Percentiles rank a stretch among this genome's conserved stretches.
Conservation (phyloP, 768 basidiomycete genomes). For the Auriscalpium orientale region DNA sequence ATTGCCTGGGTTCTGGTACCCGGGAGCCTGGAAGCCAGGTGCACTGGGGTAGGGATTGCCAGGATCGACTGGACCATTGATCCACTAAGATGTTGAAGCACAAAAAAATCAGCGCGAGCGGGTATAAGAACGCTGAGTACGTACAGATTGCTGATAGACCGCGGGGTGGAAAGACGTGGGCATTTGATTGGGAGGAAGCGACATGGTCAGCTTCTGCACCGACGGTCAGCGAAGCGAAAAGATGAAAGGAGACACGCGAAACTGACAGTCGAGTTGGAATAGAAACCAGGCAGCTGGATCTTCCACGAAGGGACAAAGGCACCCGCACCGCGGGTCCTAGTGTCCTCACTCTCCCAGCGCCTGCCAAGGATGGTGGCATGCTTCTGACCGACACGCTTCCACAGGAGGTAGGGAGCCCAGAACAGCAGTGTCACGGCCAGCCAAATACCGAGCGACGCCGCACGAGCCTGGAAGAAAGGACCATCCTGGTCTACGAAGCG, state of each 20-base stretch:
- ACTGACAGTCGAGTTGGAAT: slow-evolving; percentile 29
- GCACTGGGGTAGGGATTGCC: background rate
- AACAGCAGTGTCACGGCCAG: slow-evolving; percentile 34
- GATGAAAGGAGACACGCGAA: background rate
- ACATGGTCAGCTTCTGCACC: slow-evolving; percentile 31
- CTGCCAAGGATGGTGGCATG: slow-evolving; percentile 30
- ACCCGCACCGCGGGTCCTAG: slow-evolving; percentile 18
- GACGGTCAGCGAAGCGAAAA: background rate
- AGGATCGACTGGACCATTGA: slow-evolving; percentile 31
- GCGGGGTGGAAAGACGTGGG: slow-evolving; percentile 34
- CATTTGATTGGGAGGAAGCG: slow-evolving; percentile 26
- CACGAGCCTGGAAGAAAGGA: slow-evolving; percentile 26
- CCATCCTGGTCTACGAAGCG: background rate
- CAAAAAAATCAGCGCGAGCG: background rate
- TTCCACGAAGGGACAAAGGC: slow-evolving; percentile 31
- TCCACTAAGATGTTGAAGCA: slow-evolving; percentile 24
- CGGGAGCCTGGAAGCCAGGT: background rate
- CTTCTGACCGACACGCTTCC: slow-evolving; percentile 37
- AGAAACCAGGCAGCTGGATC: slow-evolving; percentile 33
- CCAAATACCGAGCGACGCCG: slow-evolving; percentile 28
- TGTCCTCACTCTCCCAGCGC: slow-evolving; percentile 36
- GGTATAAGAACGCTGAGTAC: background rate
- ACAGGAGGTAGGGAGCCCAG: slow-evolving; percentile 33
- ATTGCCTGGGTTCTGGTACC: slow-evolving; percentile 21
- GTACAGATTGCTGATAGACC: slow-evolving; percentile 36